A percentile compares a stretch with the other conserved stretches of the same genome.
These are phyloP conservation scores for Prasinococcaceae sp. DNA, from an alignment of 139 green algal genomes.

Conservation along the genomic window DNA sequence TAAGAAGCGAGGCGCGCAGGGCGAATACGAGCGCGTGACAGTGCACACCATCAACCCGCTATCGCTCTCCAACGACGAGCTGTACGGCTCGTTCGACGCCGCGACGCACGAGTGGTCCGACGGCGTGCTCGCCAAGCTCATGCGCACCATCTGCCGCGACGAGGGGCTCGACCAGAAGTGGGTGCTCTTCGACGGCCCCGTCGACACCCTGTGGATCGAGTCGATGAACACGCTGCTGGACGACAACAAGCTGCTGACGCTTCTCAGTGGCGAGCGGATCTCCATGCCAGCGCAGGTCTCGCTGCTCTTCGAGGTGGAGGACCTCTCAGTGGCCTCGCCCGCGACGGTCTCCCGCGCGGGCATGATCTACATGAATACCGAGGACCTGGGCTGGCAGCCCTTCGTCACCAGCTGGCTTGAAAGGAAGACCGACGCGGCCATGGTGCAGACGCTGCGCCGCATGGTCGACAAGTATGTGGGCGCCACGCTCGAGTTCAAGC, in stretches of 20 bases:
- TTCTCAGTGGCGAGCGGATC: constrained; percentile 60
- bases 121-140: constrained; percentile 52
- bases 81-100: constrained; percentile 63
- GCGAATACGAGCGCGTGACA: constrained; percentile 30
- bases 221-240: constrained; percentile 69
- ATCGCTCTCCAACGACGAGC: constrained; percentile 61
- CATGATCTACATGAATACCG: constrained; percentile 75
- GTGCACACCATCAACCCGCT: constrained; percentile 72
- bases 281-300: constrained; percentile 50
- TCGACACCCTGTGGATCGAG: constrained; percentile 77
- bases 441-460: constrained; percentile 16
- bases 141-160: constrained; percentile 56
- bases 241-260: constrained; percentile 69
- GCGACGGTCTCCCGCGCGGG: constrained; percentile 52
- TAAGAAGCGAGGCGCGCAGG: constrained; percentile 13
- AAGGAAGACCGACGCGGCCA: constrained; percentile 14
- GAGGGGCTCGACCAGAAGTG: constrained; percentile 50
- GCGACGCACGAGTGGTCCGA: constrained; percentile 57
- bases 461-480: constrained; percentile 64
- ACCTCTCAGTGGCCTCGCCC: constrained; percentile 52
- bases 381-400: constrained; percentile 59
- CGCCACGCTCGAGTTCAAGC: constrained; percentile 44
- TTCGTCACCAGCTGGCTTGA: constrained; percentile 51
- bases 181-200: constrained; percentile 64
- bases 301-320: constrained; percentile 69